Conservation (phyloP, 805 yeast species). For the Candida taoyuanica region DNA sequence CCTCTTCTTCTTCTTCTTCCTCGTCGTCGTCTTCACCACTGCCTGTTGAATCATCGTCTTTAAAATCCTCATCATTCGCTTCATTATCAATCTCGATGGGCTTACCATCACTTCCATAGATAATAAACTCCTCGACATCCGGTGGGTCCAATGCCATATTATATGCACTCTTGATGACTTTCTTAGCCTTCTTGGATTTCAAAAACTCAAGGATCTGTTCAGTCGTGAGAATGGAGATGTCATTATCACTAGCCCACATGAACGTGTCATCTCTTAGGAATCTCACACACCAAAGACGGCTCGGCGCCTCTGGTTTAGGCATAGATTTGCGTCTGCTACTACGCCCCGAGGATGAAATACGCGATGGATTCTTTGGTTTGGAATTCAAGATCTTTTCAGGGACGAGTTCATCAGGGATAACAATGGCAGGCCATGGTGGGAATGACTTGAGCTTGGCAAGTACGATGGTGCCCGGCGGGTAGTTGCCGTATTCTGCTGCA, state of each 20-base stretch:
- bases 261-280: conserved; percentile 71
- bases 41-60: conserved; percentile 16
- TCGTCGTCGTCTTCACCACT: conserved; percentile 28
- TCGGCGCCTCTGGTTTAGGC: no score
- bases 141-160: conserved; percentile 51
- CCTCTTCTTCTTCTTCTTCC: conserved; percentile 22
- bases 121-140: conserved; percentile 39
- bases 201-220: conserved; percentile 41
- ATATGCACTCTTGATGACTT: conserved; percentile 46
- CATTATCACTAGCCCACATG: conserved; percentile 56
- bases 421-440: conserved; percentile 90
- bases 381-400: conserved; percentile 51
- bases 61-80: conserved; percentile 30
- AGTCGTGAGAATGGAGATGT: conserved; percentile 41
- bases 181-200: conserved; percentile 36
- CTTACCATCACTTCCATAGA: conserved; percentile 39
- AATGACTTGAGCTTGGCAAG: conserved; percentile 82
- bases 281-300: conserved; percentile 50
- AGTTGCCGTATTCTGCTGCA: conserved; percentile 23
- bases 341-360: no score
- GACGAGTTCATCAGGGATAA: conserved; percentile 53
- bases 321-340: no score
- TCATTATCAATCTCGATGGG: conserved; percentile 31
- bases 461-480: conserved; percentile 50
- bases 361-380: conserved; percentile 41